Conservation (phyloP, 805 yeast species). For the Diddensiella transvaalensis region DNA sequence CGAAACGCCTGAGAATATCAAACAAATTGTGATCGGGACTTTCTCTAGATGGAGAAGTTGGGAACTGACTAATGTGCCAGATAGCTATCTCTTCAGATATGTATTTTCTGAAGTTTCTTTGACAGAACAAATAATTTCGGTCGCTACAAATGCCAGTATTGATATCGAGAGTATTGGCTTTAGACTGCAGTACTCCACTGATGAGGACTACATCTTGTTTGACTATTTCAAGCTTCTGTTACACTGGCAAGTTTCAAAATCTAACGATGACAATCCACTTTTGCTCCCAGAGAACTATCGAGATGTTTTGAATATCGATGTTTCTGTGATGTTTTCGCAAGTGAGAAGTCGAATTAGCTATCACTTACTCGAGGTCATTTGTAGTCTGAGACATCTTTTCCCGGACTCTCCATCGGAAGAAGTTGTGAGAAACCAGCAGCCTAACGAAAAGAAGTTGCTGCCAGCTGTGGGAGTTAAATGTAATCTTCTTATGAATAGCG, state of each 20-base stretch:
- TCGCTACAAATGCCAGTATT: conserved; percentile 13
- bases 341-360: conserved; percentile 25
- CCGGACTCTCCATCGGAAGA: background rate
- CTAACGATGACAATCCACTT: conserved; percentile 9
- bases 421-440: background rate
- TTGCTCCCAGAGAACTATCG: conserved; percentile 9
- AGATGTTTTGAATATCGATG: conserved; percentile 16
- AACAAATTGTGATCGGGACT: conserved; percentile 49
- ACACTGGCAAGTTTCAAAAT: conserved; percentile 15
- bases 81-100: conserved; percentile 50
- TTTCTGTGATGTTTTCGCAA: conserved; percentile 21
- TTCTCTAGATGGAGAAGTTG: conserved; percentile 86
- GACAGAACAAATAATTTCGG: conserved; percentile 12
- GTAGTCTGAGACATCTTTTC: background rate
- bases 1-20: conserved; percentile 51
- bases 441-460: background rate
- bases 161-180: conserved; percentile 33
- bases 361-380: conserved; percentile 19
- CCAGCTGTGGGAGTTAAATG: background rate
- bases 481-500: background rate
- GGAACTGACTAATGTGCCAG: conserved; percentile 71
- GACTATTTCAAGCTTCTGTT: conserved; percentile 30
- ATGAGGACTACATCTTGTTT: conserved; percentile 34
- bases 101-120: conserved; percentile 41
- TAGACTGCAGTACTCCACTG: conserved; percentile 28